Evolutionary conservation across 345 rosid genomes (phyloP), one percentile per base, ranked within the genome.

Genomic region (Abelmoschus esculentus): DNA sequence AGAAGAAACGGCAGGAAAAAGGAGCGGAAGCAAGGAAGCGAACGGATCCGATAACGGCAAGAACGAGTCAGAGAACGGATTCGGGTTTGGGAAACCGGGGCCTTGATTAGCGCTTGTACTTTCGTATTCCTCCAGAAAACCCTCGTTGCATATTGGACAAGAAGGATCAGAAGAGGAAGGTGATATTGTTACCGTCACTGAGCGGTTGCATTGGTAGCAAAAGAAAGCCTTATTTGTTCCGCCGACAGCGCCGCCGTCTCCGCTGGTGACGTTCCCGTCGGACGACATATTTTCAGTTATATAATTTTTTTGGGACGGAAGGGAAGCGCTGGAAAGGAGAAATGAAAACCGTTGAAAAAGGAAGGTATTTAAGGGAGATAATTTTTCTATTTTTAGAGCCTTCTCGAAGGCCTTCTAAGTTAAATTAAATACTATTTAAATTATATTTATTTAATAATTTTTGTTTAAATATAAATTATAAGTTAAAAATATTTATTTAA

Each of bases 201-300:
- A 82, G 7, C 78, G 86, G 50, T 81, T 36, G 84, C 92, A 89
- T 76, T 80, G 77, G 74, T 89, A 22, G 65, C 96, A 89, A 83
- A 79, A 87, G 66, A 79, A 89, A 61, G 69, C 77, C 75, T 84
- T 61, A 31, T 76, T 40, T 73, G 67, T 40, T 19, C 2, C 14
- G 32, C 52, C 50, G 52, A 2, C 67, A 9, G 67, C 11, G n/a
- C 11, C 66, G 29, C 1, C 15, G 52, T 3, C 9, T 13, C 17
- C 53, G 5, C 53, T n/a, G 15, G 6, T 40, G 67, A 63, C 52
- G 32, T 46, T 47, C 29, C 57, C 73, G 32, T 49, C 73, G 19
- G 26, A n/a, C 19, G 73, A 70, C 73, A 70, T 70, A 0, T 9
- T 44, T 44, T 44, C 9, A 7, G 44, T 38, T 15, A 31, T 0